phyloP scores from a whole-genome alignment of 495 filamentous ascomycete genomes.

The Podospora bellae-mahoneyi region DNA sequence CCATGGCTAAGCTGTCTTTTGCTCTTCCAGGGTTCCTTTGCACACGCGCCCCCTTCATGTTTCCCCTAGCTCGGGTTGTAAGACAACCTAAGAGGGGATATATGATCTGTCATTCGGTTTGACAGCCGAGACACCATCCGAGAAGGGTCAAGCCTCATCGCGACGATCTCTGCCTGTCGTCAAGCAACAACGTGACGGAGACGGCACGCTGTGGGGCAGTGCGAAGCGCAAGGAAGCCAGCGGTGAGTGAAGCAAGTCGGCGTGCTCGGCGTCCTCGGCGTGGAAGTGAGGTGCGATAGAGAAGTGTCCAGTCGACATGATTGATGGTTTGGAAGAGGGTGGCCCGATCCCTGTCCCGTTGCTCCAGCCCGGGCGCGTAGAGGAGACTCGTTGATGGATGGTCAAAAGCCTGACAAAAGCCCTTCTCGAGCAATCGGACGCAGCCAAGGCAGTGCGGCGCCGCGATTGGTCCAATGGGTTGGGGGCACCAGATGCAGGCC shows the following conservation, averaged over 20 bases:
- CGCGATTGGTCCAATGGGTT: slow-evolving; percentile 39
- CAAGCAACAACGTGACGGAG: slow-evolving; percentile 12
- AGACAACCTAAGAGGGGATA: slow-evolving; percentile 2
- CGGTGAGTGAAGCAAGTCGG: slow-evolving; percentile 14
- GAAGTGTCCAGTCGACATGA: slow-evolving; percentile 21
- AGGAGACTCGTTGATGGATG: slow-evolving; percentile 45
- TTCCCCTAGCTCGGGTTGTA: slow-evolving; percentile 2
- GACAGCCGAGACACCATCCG: slow-evolving; percentile 14
- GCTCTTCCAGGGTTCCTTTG: slow-evolving; percentile 5
- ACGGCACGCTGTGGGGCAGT: slow-evolving; percentile 34
- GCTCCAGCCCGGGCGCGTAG: slow-evolving; percentile 49
- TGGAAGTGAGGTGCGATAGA: slow-evolving; percentile 3
- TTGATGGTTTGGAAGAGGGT: slow-evolving; percentile 28
- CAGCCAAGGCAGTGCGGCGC: slow-evolving; percentile 33
- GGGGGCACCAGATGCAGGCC: slow-evolving; percentile 27
- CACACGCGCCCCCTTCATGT: neutral
- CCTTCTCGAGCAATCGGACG: slow-evolving; percentile 42
- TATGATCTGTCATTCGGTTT: slow-evolving; percentile 25
- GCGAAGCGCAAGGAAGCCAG: slow-evolving; percentile 29
- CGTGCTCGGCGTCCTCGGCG: neutral
- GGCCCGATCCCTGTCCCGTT: slow-evolving; percentile 37
- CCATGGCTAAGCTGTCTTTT: neutral
- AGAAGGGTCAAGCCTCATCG: slow-evolving; percentile 26
- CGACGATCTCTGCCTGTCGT: slow-evolving; percentile 17
- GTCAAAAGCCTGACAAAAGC: slow-evolving; percentile 33